A percentile compares a stretch with the other conserved stretches of the same genome.
phyloP scores from a whole-genome alignment of 2,329 filamentous ascomycete species.

The Cladosporium sp. region DNA sequence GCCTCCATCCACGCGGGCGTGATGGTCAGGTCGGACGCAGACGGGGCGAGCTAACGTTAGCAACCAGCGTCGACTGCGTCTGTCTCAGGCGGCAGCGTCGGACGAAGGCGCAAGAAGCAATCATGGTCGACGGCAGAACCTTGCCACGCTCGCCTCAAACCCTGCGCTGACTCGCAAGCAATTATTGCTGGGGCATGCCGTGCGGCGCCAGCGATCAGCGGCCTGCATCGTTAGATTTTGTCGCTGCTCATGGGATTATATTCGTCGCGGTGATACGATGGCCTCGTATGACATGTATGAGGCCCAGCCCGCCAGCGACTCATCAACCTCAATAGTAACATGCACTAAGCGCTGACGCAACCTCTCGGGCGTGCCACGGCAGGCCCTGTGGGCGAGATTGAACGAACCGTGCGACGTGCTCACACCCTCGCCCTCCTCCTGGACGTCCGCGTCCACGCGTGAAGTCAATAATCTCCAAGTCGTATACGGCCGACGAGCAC shows the following conservation, averaged over 20 bases:
- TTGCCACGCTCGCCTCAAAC: conserved; percentile 3
- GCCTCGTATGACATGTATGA: conserved; percentile 4
- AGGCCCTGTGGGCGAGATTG: neutral
- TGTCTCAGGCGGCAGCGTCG: conserved; percentile 8
- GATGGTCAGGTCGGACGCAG: conserved; percentile 6
- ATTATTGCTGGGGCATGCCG: conserved; percentile 8
- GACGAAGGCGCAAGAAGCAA: conserved; percentile 5
- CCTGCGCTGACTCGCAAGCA: conserved; percentile 9
- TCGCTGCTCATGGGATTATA: neutral
- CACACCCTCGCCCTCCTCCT: neutral
- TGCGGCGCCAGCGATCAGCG: conserved; percentile 9
- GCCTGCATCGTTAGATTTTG: conserved; percentile 1
- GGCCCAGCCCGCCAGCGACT: neutral
- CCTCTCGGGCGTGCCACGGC: neutral
- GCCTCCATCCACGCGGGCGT: neutral
- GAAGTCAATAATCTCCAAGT: conserved; percentile 9
- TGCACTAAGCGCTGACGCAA: conserved; percentile 7
- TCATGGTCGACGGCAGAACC: conserved; percentile 2
- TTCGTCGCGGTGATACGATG: conserved; percentile 1
- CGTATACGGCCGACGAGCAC: conserved; percentile 5
- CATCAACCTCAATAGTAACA: neutral
- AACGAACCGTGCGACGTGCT: neutral
- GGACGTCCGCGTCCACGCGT: neutral
- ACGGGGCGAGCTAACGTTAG: neutral
- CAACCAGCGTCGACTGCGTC: neutral